Conservation (phyloP, 2,329 filamentous ascomycete genomes). For the Aspergillus sp. region DNA sequence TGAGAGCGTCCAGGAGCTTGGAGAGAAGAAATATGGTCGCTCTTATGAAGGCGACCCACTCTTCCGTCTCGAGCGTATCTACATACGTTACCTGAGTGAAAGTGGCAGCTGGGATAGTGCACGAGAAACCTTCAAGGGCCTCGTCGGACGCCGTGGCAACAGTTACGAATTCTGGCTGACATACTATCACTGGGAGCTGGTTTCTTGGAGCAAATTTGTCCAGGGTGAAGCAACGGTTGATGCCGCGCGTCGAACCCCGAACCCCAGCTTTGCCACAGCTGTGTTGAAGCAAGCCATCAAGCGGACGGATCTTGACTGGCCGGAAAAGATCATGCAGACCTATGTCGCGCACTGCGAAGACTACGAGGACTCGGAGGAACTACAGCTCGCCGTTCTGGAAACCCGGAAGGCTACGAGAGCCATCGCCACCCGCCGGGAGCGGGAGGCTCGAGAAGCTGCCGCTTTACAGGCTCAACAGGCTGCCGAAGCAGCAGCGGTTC, state of each 20-base stretch:
- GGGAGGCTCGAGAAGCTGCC: constrained; percentile 63
- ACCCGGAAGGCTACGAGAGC: constrained; percentile 67
- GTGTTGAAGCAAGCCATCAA: constrained; percentile 72
- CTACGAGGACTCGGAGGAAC: constrained; percentile 74
- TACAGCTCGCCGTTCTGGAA: constrained; percentile 72
- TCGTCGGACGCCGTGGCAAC: constrained; percentile 68
- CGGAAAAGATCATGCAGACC: constrained; percentile 49
- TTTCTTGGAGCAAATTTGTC: constrained; percentile 61
- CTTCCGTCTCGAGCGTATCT: constrained; percentile 85
- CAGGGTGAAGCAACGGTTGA: constrained; percentile 53
- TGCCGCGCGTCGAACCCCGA: constrained; percentile 57
- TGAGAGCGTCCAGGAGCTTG: constrained; percentile 76
- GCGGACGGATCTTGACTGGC: constrained; percentile 50
- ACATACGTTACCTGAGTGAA: constrained; percentile 87
- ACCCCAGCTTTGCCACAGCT: constrained; percentile 71
- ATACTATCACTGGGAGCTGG: constrained; percentile 91
- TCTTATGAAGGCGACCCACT: constrained; percentile 82
- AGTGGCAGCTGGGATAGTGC: constrained; percentile 76
- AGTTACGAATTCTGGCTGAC: constrained; percentile 92
- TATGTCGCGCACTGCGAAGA: constrained; percentile 69
- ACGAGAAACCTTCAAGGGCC: constrained; percentile 71
- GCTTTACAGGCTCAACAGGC: constrained; percentile 26
- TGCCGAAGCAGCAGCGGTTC: constrained; percentile 5
- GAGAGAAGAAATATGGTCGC: constrained; percentile 73
- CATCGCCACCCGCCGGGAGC: constrained; percentile 63